Evolutionary conservation across 768 basidiomycete genomes (phyloP), one percentile per base, ranked within the genome.

Genomic region (Paxillus ammoniavirescens): DNA sequence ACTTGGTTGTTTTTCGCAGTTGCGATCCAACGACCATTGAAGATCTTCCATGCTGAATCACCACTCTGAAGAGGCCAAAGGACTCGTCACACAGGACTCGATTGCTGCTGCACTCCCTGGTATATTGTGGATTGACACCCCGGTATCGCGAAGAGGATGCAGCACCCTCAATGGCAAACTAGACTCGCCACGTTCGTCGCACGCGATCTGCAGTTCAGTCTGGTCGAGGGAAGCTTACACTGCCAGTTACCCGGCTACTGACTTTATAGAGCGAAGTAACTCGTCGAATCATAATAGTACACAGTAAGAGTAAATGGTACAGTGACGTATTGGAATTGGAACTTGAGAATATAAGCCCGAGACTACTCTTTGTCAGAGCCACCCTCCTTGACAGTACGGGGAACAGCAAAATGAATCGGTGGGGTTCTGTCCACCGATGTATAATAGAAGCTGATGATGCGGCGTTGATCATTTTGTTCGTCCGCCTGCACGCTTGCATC

Each of bases 21-120:
- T n/a, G n/a, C n/a, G n/a, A n/a, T n/a, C n/a, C n/a, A n/a, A n/a
- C n/a, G n/a, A n/a, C n/a, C n/a, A n/a, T n/a, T n/a, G n/a, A n/a
- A n/a, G n/a, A 1, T 21, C 21, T 21, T 21, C 21, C 21, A 21
- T 21, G 21, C 21, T 3, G 21, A 21, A 21, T 21, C 21, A 21
- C 21, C 21, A 21, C 2, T 1, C 74, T 4, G 64, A 65, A 31
- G 76, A 77, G 56, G 75, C 73, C 1, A 70, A 70, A 12, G 45
- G 59, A 42, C 67, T 77, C n/a, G 58, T 78, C 18, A 48, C 65
- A 2, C 57, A 61, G 2, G 69, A 72, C 2, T 70, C 73, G 40
- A 62, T 71, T 18, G 75, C 76, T 46, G 76, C 65, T 1, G 65
- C 73, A 8, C 62, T 67, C 45, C 71, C 78, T 43, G 76, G 77